Base-by-base conservation (phyloP, 768 basidiomycete genomes). In the Polyporus arcularius region DNA sequence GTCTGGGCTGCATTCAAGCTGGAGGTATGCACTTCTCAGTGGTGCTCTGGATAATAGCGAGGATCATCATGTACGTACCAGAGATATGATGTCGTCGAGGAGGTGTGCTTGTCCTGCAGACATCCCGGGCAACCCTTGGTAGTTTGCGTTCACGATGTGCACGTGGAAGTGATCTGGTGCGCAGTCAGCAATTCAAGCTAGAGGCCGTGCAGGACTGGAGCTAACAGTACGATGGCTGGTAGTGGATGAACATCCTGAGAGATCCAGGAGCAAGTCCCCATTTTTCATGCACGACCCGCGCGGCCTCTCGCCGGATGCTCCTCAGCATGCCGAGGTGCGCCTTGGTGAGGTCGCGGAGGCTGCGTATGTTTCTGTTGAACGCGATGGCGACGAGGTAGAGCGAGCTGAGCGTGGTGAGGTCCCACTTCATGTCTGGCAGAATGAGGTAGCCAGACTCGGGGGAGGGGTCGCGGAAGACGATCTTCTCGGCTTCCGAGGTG, bases 381-480 rank as follows among this genome's bases (percentile, higher is more conserved):
- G 81, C 83, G 58, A 99, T 82, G 0, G 90, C 93, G 41, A 94
- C 78, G 59, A 98, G 86, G 72, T 99, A 98, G 54, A 99, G 79
- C 1, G 92, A 83, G 0, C 84, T 74, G n/a, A 90, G 65, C 0
- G 85, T 90, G 26, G 78, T 82, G 31, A 86, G 80, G 71, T 98
- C 94, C 96, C 96, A 98, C 77, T 98, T 98, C 85, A 97, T 90
- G 74, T 99, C 96, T 0, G 96, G 96, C 0, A 97, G 75, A 57
- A 99, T 86, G 41, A 96, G 65, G 68, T 90, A 97, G 32, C 83
- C 84, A 3, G 60, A 65, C 5, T 82, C 78, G 0, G 82, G 72
- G 12, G 79, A 81, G 2, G 73, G 62, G 49, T 82, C 79, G 16
- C 87, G 82, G 68, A 80, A 87, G 18, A 97, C 74, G 26, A 98